A percentile compares a stretch with the other conserved stretches of the same genome.
These are phyloP conservation scores for Tanacetum coccineum DNA, from an alignment of 129 eudicot genomes.

Conservation along the genomic window DNA sequence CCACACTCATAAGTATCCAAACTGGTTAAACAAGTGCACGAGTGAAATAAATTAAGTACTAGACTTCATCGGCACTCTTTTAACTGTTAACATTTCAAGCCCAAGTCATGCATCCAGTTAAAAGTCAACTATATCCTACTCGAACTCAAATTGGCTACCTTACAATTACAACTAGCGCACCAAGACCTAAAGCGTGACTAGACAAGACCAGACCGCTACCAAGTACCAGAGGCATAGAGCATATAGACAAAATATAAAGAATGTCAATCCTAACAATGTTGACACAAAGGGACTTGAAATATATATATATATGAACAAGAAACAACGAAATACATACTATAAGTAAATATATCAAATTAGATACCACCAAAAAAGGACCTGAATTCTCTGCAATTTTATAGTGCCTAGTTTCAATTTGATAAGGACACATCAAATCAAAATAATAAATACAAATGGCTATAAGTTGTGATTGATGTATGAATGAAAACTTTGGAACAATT, in stretches of 20 bases:
- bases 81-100: background rate
- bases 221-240: conserved; percentile 6
- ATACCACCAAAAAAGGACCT: conserved; percentile 41
- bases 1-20: too few species aligned
- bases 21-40: background rate
- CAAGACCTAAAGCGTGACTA: background rate
- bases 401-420: conserved; percentile 29
- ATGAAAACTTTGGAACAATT: conserved; percentile 15
- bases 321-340: conserved; percentile 21
- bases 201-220: conserved; percentile 11
- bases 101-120: too few species aligned
- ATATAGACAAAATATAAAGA: conserved; percentile 19
- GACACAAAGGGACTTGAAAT: conserved; percentile 10
- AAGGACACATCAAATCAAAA: conserved; percentile 40
- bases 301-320: conserved; percentile 19
- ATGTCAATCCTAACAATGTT: conserved; percentile 15
- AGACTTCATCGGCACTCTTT: background rate
- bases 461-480: conserved; percentile 24
- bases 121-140: background rate
- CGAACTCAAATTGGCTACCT: background rate
- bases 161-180: background rate
- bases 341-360: conserved; percentile 26
- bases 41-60: background rate
- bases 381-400: conserved; percentile 29
- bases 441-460: conserved; percentile 32